Base-by-base conservation (phyloP, 257 asterid species). In the Solanum verrucosum region DNA sequence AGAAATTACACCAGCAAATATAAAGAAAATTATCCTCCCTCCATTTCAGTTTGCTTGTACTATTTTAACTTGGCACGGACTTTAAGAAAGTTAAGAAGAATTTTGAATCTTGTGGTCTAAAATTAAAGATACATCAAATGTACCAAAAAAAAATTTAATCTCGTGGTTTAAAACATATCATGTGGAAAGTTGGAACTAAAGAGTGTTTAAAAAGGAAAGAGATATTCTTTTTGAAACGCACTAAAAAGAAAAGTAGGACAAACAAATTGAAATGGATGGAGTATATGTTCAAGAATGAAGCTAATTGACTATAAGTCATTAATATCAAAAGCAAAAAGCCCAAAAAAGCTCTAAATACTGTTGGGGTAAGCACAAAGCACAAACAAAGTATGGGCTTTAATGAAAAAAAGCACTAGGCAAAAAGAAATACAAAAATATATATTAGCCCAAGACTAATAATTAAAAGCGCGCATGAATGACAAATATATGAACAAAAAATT, bases 291-390 rank as follows among this genome's bases (percentile, higher is more conserved):
- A 73, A 34, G 46, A 73, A 16, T 0, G 81, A 73, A 74, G 31
- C 49, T 9, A 33, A 18, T 9, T 34, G 46, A 73, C 10, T 56
- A 56, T 56, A n/a, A 18, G 65, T 56, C 65, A 18, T 18, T 56
- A 16, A 6, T 18, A 56, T 56, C 65, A 56, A 56, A 56, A 56
- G 65, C 65, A 56, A 56, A 0, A 52, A 52, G 10, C n/a, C n/a
- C 63, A 18, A 18, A 18, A 18, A 56, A 0, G 1, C 65, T 56
- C 65, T 7, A 56, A 56, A 18, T 0, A 0, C 1, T 0, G n/a
- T 56, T 56, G n/a, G 10, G 65, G n/a, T 56, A 6, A 52, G 1
- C 21, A 1, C 21, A 49, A 49, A 52, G n/a, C 63, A 18, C 65
- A 18, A 18, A 56, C 4, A 56, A 18, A 56, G n/a, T 56, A 1